Percentiles rank a stretch among this genome's conserved stretches.
Evolutionary conservation across 2,329 filamentous ascomycete genomes (phyloP).

Genomic region (Xylariaceae sp.): DNA sequence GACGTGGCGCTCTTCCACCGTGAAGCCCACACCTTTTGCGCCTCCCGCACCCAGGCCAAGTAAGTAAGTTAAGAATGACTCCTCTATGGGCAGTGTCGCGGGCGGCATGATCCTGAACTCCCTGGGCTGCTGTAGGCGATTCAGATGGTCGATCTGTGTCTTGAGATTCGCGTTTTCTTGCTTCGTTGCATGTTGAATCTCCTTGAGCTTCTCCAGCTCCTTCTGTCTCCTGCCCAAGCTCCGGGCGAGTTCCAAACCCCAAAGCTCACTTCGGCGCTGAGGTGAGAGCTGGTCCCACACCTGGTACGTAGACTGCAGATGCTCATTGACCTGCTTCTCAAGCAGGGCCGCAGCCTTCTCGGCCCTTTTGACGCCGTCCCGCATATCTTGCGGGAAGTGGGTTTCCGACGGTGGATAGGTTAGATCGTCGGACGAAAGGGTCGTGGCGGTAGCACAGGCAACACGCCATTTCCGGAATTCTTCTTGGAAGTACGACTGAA

Average conservation of each 20-base stretch:
- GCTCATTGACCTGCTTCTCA: conserved; percentile 64
- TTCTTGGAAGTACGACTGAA: conserved; percentile 61
- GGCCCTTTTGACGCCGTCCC: conserved; percentile 42
- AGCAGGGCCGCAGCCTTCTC: conserved; percentile 52
- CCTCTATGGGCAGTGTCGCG: conserved; percentile 46
- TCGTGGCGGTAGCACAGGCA: conserved; percentile 45
- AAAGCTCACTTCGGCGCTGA: conserved; percentile 53
- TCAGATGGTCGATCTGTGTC: conserved; percentile 54
- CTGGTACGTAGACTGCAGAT: conserved; percentile 70
- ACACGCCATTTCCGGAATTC: conserved; percentile 63
- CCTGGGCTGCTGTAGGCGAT: conserved; percentile 52
- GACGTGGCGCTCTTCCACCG: conserved; percentile 45
- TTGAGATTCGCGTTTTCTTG: conserved; percentile 55
- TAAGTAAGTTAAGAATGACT: conserved; percentile 42
- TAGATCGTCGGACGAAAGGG: conserved; percentile 45
- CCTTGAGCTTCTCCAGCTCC: conserved; percentile 46
- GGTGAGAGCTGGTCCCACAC: conserved; percentile 65
- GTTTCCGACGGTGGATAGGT: conserved; percentile 40
- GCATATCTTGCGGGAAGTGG: conserved; percentile 38
- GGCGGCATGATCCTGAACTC: conserved; percentile 53
- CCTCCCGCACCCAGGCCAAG: conserved; percentile 41
- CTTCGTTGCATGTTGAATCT: conserved; percentile 44
- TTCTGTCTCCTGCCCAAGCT: conserved; percentile 52
- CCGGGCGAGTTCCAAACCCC: conserved; percentile 57
- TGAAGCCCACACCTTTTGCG: conserved; percentile 39